These are phyloP conservation scores for Saccharomyces hybrid DNA, from an alignment of 1,139 yeast genomes.

Conservation along the genomic window DNA sequence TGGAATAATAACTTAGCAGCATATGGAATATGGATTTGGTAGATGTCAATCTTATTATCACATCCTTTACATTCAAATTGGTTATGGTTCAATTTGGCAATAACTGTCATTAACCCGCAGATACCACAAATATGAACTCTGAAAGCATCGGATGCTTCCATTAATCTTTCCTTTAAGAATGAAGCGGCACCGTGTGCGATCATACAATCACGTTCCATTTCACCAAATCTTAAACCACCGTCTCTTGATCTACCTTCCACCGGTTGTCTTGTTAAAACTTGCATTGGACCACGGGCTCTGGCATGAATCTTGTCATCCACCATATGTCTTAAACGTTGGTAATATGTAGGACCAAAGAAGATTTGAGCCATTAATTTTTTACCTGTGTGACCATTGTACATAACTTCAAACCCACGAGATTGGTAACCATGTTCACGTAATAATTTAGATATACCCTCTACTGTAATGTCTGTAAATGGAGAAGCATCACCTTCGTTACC, in stretches of 20 bases:
- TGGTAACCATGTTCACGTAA: slow-evolving; percentile 95
- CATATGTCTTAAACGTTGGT: slow-evolving; percentile 98
- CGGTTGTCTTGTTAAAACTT: slow-evolving; percentile 96
- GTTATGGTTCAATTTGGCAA: slow-evolving; percentile 92
- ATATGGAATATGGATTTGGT: slow-evolving; percentile 94
- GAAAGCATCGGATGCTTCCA: slow-evolving; percentile 99
- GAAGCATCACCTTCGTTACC: slow-evolving; percentile 99
- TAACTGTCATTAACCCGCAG: slow-evolving; percentile 96
- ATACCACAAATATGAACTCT: slow-evolving; percentile 97
- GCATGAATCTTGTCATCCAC: slow-evolving; percentile 99
- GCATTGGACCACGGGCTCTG: slow-evolving; percentile 98
- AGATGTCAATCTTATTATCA: slow-evolving; percentile 95
- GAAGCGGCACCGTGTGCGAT: slow-evolving; percentile 99
- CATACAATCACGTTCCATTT: slow-evolving; percentile 99
- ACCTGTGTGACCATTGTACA: slow-evolving; percentile 99
- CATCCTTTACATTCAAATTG: slow-evolving; percentile 98
- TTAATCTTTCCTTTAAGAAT: slow-evolving; percentile 89
- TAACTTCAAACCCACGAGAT: slow-evolving; percentile 95
- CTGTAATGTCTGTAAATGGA: slow-evolving; percentile 96
- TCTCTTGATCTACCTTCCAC: slow-evolving; percentile 99
- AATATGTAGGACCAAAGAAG: slow-evolving; percentile 97
- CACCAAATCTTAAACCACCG: slow-evolving; percentile 99
- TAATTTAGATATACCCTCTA: slow-evolving; percentile 87
- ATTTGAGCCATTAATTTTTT: slow-evolving; percentile 95
- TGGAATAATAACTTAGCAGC: slow-evolving; percentile 96